A percentile compares a stretch with the other conserved stretches of the same genome.
Evolutionary conservation across 2,329 filamentous ascomycete genomes (phyloP).

Genomic region (Colletotrichum endophyticum): DNA sequence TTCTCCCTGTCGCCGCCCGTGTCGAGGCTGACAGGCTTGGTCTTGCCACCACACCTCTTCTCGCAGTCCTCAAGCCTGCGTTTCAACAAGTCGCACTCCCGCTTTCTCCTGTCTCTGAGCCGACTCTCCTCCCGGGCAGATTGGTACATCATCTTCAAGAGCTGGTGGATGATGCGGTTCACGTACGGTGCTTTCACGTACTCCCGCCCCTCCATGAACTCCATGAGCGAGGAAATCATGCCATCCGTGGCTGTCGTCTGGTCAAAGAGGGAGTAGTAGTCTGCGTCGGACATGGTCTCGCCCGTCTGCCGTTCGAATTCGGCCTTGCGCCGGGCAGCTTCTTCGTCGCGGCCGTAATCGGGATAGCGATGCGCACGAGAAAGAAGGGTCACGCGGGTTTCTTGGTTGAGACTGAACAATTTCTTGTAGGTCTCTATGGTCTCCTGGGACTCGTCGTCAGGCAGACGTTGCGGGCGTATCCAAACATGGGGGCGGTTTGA

Average conservation of each 20-base stretch:
- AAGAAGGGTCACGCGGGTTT: neutral
- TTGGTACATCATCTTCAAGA: slow-evolving; percentile 8
- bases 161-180: slow-evolving; percentile 16
- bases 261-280: slow-evolving; percentile 15
- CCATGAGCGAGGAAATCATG: slow-evolving; percentile 7
- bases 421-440: neutral
- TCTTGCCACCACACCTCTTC: neutral
- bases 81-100: neutral
- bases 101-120: neutral
- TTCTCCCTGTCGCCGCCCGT: neutral
- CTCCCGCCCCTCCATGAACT: slow-evolving; percentile 15
- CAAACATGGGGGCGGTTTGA: neutral
- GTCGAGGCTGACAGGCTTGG: neutral
- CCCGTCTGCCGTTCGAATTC: slow-evolving; percentile 12
- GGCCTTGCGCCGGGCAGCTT: slow-evolving; percentile 2
- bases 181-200: slow-evolving; percentile 10
- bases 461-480: neutral
- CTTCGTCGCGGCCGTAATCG: neutral
- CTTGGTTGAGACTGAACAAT: neutral
- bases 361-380: neutral
- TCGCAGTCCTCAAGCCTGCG: neutral
- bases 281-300: slow-evolving; percentile 6
- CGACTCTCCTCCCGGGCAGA: slow-evolving; percentile 13
- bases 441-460: neutral
- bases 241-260: slow-evolving; percentile 19